phyloP scores from a whole-genome alignment of 257 asterid genomes.

The Scutellaria galericulata region DNA sequence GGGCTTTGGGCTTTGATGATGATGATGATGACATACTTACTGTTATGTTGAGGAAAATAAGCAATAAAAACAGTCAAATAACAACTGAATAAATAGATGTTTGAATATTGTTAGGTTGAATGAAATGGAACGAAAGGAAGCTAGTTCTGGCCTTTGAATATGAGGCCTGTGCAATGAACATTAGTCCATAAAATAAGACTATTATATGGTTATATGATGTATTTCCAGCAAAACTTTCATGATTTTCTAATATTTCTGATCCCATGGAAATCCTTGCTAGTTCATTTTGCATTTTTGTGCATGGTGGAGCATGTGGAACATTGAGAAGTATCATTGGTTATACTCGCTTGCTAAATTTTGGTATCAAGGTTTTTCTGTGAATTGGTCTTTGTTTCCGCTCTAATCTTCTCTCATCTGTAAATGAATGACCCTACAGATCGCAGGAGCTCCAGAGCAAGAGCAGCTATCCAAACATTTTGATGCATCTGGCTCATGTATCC shows the following conservation, averaged over 20 bases:
- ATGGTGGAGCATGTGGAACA: not conserved
- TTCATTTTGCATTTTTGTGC: conserved; percentile 20
- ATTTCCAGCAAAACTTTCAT: conserved; percentile 12
- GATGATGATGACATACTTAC: too few species aligned
- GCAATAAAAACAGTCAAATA: not conserved
- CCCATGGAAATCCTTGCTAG: not conserved
- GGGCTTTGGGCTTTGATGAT: too few species aligned
- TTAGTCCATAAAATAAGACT: not conserved
- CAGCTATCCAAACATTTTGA: conserved; percentile 31
- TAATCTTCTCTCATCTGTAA: conserved; percentile 28
- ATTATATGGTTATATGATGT: conserved; percentile 2
- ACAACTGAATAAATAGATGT: not conserved
- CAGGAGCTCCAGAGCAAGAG: conserved; percentile 36
- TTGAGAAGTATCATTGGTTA: not conserved
- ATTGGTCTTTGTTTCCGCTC: conserved; percentile 10
- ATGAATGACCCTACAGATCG: conserved; percentile 34
- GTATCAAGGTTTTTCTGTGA: conserved; percentile 11
- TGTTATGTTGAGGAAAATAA: not conserved
- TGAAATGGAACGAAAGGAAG: not conserved
- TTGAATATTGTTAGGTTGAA: not conserved
- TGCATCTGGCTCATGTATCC: conserved; percentile 26
- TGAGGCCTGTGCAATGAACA: not conserved
- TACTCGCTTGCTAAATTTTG: not conserved
- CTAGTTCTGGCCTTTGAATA: not conserved
- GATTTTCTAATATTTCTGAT: not conserved